Evolutionary conservation across 352 stramenopile genomes (phyloP).

Genomic region (Phytophthora ohioensis): DNA sequence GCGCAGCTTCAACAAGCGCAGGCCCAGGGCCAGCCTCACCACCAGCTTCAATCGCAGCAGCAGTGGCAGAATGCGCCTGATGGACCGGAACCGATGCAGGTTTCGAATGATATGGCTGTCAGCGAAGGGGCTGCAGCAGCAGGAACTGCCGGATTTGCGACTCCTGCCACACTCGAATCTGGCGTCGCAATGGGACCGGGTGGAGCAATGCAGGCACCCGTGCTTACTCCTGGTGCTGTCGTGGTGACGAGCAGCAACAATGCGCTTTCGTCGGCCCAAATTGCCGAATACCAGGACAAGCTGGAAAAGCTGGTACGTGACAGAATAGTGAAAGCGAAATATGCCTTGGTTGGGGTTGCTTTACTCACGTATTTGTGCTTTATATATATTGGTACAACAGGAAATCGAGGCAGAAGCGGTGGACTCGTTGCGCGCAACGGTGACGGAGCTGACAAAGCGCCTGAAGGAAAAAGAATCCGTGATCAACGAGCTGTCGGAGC

Average conservation of each 20-base stretch:
- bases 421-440: slow-evolving; percentile 83
- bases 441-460: slow-evolving; percentile 81
- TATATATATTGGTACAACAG: slow-evolving; percentile 18
- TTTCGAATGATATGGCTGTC: slow-evolving; percentile 42
- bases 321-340: slow-evolving; percentile 5
- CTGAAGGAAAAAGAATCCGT: slow-evolving; percentile 91
- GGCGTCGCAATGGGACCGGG: slow-evolving; percentile 32
- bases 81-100: slow-evolving; percentile 53
- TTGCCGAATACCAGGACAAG: slow-evolving; percentile 79
- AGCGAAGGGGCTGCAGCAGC: slow-evolving; percentile 21
- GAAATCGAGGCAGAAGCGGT: slow-evolving; percentile 70
- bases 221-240: slow-evolving; percentile 30
- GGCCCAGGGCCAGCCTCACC: slow-evolving; percentile 18
- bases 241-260: slow-evolving; percentile 56
- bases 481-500: slow-evolving; percentile 89
- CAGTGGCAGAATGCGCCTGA: slow-evolving; percentile 38
- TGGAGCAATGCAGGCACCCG: slow-evolving; percentile 39
- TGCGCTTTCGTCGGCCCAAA: slow-evolving; percentile 53
- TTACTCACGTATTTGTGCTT: slow-evolving; percentile 19
- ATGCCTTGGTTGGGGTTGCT: background rate
- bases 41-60: slow-evolving; percentile 26
- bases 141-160: slow-evolving; percentile 33
- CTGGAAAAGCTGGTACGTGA: slow-evolving; percentile 71
- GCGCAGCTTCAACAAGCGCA: slow-evolving; percentile 41
- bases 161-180: slow-evolving; percentile 36